Evolutionary conservation across 164 flowering plant species (phyloP), one percentile per base, ranked within the genome.

Genomic region (Stephania yunnanensis): DNA sequence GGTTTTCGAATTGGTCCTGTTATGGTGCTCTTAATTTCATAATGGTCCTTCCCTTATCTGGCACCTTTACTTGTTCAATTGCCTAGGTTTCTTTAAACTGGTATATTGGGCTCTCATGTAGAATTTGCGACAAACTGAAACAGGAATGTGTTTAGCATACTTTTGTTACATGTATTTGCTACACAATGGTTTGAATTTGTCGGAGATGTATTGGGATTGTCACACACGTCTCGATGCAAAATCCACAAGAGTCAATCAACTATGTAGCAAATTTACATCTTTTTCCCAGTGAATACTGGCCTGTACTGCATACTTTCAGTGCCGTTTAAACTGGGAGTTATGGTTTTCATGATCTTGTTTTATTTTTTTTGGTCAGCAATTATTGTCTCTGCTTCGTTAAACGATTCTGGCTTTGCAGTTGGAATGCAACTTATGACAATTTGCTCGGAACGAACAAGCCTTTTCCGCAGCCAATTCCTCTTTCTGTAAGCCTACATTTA

Each of bases 341-440:
- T 17, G 20, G 42, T 68, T 17, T 68, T 68, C 46, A 68, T 68
- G 46, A 30, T 31, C 46, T 19, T 70, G 53, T 12, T 20, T 0
- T 8, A 44, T 46, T 17, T 70, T 25, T 25, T 70, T 70, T 70
- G 52, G 53, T 70, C 72, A 70, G 72, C 22, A 45, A 46, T 70
- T 70, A 70, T 70, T 70, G 53, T 70, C 53, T 70, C 52, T n/a
- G 72, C 52, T 45, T 36, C 55, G 22, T 70, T 70, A 46, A 70
- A 70, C 46, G 10, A 6, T 70, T 70, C 72, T 70, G 72, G 72
- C 68, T 61, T 71, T 81, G 76, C 85, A 94, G 98, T 82, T 89
- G 94, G 95, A 87, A 87, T 86, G 87, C 89, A 2, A 86, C 90
- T 22, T 92, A 89, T 52, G 95, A 94, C 44, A 86, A 84, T 74